These are phyloP conservation scores for Pelargonium fulgidum DNA, from an alignment of 441 rosid genomes.

Conservation along the genomic window DNA sequence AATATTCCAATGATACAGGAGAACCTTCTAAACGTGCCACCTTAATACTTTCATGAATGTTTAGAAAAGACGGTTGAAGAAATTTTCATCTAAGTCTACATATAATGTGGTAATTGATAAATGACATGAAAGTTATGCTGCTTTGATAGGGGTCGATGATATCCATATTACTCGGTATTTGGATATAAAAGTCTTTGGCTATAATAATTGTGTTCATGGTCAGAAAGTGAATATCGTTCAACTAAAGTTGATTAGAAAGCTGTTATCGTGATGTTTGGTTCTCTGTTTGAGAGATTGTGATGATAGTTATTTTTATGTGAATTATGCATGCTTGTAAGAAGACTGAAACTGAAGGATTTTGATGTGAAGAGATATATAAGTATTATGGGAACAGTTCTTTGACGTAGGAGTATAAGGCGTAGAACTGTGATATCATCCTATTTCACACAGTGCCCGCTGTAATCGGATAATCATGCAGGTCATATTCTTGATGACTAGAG, in stretches of 20 bases:
- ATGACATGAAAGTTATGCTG: neutral
- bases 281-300: neutral
- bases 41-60: too few species aligned
- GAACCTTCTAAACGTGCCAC: neutral
- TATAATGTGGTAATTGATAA: too few species aligned
- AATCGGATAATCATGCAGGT: constrained; percentile 40
- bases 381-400: too few species aligned
- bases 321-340: neutral
- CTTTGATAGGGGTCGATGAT: neutral
- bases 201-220: neutral
- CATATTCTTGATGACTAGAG: constrained; percentile 74
- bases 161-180: too few species aligned
- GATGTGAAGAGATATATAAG: too few species aligned
- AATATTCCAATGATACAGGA: neutral
- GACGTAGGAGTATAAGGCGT: too few species aligned
- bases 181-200: neutral
- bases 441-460: constrained; percentile 3
- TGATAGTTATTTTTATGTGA: neutral
- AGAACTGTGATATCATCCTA: neutral
- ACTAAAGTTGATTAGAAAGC: neutral
- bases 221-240: neutral
- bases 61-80: neutral
- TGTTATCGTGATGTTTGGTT: neutral
- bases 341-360: neutral
- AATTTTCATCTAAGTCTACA: neutral